Percentiles rank a stretch among this genome's conserved stretches.
These are phyloP conservation scores for Cercospora janseana DNA, from an alignment of 2,329 filamentous ascomycete genomes.

Conservation along the genomic window DNA sequence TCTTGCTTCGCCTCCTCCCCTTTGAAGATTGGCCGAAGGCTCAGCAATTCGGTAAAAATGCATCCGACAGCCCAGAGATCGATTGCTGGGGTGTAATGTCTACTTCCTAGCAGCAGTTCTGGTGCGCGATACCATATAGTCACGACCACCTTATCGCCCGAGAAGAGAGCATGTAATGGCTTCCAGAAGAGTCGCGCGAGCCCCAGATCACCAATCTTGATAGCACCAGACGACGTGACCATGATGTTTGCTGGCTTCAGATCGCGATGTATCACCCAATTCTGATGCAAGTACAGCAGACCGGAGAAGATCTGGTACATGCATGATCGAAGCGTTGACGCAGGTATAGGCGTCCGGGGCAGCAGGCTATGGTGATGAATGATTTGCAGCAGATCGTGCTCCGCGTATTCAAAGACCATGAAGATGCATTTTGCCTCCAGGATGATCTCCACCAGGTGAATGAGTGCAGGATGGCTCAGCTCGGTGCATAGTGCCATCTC, in stretches of 20 bases:
- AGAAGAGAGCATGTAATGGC: slow-evolving; percentile 85
- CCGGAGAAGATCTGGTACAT: slow-evolving; percentile 95
- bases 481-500: slow-evolving; percentile 98
- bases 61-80: slow-evolving; percentile 98
- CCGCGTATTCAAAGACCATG: slow-evolving; percentile 98
- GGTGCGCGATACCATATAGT: slow-evolving; percentile 99
- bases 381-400: slow-evolving; percentile 95
- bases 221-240: slow-evolving; percentile 84
- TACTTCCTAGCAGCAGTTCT: slow-evolving; percentile 83
- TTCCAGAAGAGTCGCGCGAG: slow-evolving; percentile 92
- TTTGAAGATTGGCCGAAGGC: slow-evolving; percentile 92
- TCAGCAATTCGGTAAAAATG: slow-evolving; percentile 92
- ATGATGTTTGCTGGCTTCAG: slow-evolving; percentile 98
- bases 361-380: slow-evolving; percentile 96
- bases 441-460: slow-evolving; percentile 90
- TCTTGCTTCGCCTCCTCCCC: slow-evolving; percentile 99
- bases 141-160: slow-evolving; percentile 95
- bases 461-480: slow-evolving; percentile 82
- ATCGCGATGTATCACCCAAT: slow-evolving; percentile 96
- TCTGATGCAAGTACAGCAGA: slow-evolving; percentile 88
- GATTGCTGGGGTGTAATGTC: slow-evolving; percentile 96
- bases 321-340: slow-evolving; percentile 85
- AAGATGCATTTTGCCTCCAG: slow-evolving; percentile 98
- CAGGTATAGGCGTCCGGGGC: slow-evolving; percentile 81
- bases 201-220: slow-evolving; percentile 93